Evolutionary conservation across 176 grass and related monocot genomes (phyloP), one percentile per base, ranked within the genome.

Genomic region (Miscanthus lutarioriparius): DNA sequence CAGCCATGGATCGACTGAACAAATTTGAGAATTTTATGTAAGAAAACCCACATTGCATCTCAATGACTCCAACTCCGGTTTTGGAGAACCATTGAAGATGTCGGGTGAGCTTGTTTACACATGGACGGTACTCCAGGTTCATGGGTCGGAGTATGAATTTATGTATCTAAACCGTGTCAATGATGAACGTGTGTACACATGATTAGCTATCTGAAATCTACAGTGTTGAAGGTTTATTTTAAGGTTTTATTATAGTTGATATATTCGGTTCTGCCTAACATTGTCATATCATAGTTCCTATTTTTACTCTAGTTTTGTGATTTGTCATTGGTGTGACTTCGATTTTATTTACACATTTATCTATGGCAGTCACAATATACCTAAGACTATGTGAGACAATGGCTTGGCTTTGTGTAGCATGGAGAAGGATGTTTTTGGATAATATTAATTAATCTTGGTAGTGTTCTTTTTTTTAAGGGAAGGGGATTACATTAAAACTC

Each of bases 361-460:
- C 5, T 0, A 8, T 20, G 13, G 1, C 16, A 6, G 1, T 2
- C 16, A 19, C n/a, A n/a, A n/a, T n/a, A n/a, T n/a, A n/a, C n/a
- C 16, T 54, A 19, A 54, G 19, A 54, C 8, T 22, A 22, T 2
- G 17, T 20, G 19, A 2, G 20, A n/a, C 7, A n/a, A 9, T n/a
- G 7, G 53, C 19, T 54, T 54, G 49, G 6, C 6, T 54, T 51
- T 20, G 17, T 20, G 1, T 2, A 20, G 0, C 49, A 54, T 2
- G 20, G 6, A 20, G 49, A 53, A 53, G 16, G 4, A 7, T 53
- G 17, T 53, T 53, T 53, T 53, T 20, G 1, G 17, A 49, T 4
- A 49, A 49, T 17, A 49, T 17, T 49, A 2, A 49, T 17, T 49
- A 2, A 16, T 17, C 47, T 16, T 49, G 5, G 7, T 37, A 37